Conservation (phyloP, 768 basidiomycete species). For the Clavulina sp. region DNA sequence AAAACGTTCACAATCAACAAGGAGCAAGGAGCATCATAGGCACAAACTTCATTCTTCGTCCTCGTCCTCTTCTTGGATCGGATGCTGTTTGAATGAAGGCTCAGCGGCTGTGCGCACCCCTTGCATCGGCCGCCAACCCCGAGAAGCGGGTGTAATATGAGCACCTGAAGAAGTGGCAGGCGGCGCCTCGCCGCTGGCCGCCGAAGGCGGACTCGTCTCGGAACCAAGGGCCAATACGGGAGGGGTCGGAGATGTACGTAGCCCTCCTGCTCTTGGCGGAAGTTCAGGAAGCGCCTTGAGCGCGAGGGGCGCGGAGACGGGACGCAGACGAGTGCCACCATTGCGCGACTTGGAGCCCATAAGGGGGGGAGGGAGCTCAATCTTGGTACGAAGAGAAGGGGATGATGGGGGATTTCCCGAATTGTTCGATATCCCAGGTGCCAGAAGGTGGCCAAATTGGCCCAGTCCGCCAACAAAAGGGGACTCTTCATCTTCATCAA, state of each 20-base stretch:
- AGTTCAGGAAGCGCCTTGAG: not conserved
- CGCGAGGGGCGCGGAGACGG: not conserved
- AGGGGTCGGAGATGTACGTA: not conserved
- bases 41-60: constrained; percentile 49
- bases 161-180: constrained; percentile 31
- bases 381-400: constrained; percentile 7
- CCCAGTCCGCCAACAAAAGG: constrained; percentile 67
- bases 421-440: not conserved
- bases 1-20: no score
- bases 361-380: constrained; percentile 10
- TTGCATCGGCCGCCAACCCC: constrained; percentile 45
- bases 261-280: constrained; percentile 8
- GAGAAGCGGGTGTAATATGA: constrained; percentile 21
- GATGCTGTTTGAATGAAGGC: constrained; percentile 42
- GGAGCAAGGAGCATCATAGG: no score
- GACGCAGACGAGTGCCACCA: constrained; percentile 11
- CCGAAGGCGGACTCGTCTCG: constrained; percentile 45
- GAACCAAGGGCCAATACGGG: constrained; percentile 20
- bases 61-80: constrained; percentile 78
- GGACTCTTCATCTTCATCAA: constrained; percentile 68
- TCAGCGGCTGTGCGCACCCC: constrained; percentile 45
- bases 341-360: constrained; percentile 6
- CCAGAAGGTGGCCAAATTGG: constrained; percentile 21
- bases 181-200: constrained; percentile 43
- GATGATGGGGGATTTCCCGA: constrained; percentile 18